These are phyloP conservation scores for Plenodomus lindquistii DNA, from an alignment of 2,329 filamentous ascomycete genomes.

Conservation along the genomic window DNA sequence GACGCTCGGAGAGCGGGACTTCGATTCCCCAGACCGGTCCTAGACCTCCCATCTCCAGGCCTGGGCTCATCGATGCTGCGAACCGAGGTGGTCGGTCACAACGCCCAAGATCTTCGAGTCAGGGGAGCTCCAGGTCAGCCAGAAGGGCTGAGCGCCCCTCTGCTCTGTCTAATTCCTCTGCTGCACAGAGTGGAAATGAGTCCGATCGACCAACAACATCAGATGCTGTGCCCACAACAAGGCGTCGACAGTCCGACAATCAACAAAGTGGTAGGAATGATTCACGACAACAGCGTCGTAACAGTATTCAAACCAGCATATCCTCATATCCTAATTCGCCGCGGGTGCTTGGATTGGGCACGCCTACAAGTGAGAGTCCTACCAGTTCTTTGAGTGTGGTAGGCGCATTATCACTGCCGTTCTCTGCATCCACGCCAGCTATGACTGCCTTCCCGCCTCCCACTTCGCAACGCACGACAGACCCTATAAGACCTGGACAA, in stretches of 20 bases:
- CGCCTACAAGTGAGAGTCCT: conserved; percentile 29
- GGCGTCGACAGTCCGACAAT: conserved; percentile 45
- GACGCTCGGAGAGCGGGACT: conserved; percentile 40
- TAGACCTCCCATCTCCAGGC: conserved; percentile 52
- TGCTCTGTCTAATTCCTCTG: conserved; percentile 27
- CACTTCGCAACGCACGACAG: conserved; percentile 37
- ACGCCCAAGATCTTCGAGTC: conserved; percentile 52
- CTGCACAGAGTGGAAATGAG: conserved; percentile 61
- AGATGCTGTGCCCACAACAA: conserved; percentile 22
- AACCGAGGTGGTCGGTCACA: conserved; percentile 34
- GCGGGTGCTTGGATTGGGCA: conserved; percentile 30
- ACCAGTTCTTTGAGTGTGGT: conserved; percentile 31
- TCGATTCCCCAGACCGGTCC: conserved; percentile 37
- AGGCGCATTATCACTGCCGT: conserved; percentile 21
- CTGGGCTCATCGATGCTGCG: conserved; percentile 51
- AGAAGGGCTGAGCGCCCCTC: conserved; percentile 38
- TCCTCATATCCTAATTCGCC: conserved; percentile 38
- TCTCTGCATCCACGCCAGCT: conserved; percentile 20
- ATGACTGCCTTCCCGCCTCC: conserved; percentile 19
- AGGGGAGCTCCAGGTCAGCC: conserved; percentile 49
- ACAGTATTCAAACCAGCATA: conserved; percentile 27
- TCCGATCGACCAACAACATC: conserved; percentile 40
- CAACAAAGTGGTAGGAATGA: conserved; percentile 52
- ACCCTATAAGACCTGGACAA: conserved; percentile 27
- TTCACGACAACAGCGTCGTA: conserved; percentile 39